These are phyloP conservation scores for Cicer cuneatum DNA, from an alignment of 306 rosid species.

Conservation along the genomic window DNA sequence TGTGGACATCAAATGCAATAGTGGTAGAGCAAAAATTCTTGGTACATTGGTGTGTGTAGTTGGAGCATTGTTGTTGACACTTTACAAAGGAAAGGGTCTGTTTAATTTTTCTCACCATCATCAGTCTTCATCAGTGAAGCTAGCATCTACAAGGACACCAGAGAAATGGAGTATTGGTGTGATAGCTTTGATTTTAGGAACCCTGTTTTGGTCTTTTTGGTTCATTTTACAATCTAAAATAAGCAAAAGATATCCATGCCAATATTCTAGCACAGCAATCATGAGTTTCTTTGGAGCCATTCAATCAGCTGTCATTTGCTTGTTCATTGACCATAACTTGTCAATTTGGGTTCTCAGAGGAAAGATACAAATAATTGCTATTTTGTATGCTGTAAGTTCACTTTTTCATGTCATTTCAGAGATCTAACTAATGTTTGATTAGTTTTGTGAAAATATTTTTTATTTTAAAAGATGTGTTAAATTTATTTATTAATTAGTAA, in stretches of 20 bases:
- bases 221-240: slow-evolving; percentile 73
- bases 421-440: not conserved
- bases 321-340: slow-evolving; percentile 53
- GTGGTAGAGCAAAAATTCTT: slow-evolving; percentile 79
- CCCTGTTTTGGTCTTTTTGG: slow-evolving; percentile 85
- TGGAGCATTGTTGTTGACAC: slow-evolving; percentile 68
- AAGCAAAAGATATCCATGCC: slow-evolving; percentile 77
- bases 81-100: slow-evolving; percentile 70
- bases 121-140: slow-evolving; percentile 17
- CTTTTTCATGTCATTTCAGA: not conserved
- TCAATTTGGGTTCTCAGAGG: slow-evolving; percentile 81
- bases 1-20: slow-evolving; percentile 68
- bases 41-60: slow-evolving; percentile 76
- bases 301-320: slow-evolving; percentile 72
- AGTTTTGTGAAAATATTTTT: slow-evolving; percentile 9
- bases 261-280: slow-evolving; percentile 85
- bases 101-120: slow-evolving; percentile 46
- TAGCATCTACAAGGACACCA: slow-evolving; percentile 40
- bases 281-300: slow-evolving; percentile 87
- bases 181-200: slow-evolving; percentile 68
- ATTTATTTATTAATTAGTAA: too few species aligned
- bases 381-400: slow-evolving; percentile 74
- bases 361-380: slow-evolving; percentile 59
- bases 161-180: slow-evolving; percentile 74
- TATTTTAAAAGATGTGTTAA: too few species aligned